phyloP scores from a whole-genome alignment of 2,329 filamentous ascomycete genomes.

The Calonectria pauciramosa region DNA sequence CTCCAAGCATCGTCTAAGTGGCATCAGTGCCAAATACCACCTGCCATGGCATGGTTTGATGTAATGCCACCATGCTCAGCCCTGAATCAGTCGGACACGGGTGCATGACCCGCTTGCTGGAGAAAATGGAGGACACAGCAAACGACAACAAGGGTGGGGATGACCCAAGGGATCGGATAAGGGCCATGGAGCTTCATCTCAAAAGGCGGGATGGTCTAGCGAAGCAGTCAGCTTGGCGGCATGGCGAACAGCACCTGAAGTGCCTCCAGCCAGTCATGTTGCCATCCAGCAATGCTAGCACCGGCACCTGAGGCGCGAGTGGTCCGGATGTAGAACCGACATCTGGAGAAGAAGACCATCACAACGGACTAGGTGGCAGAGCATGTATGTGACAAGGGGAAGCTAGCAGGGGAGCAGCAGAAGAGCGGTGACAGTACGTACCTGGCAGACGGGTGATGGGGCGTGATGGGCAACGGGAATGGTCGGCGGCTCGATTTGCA shows the following conservation, averaged over 20 bases:
- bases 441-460: conserved; percentile 12
- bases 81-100: background rate
- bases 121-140: background rate
- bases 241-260: conserved; percentile 18
- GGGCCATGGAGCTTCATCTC: conserved; percentile 14
- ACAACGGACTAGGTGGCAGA: conserved; percentile 14
- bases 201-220: conserved; percentile 27
- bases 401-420: conserved; percentile 26
- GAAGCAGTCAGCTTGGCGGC: conserved; percentile 25
- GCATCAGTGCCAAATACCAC: conserved; percentile 6
- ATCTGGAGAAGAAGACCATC: conserved; percentile 20
- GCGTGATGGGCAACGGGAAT: conserved; percentile 9
- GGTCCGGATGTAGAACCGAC: conserved; percentile 18
- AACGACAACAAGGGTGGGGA: background rate
- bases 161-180: conserved; percentile 17
- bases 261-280: conserved; percentile 17
- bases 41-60: background rate
- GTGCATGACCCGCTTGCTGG: background rate
- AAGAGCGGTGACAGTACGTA: conserved; percentile 42
- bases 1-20: background rate
- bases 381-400: conserved; percentile 12
- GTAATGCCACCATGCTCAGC: background rate
- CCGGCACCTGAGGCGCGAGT: conserved; percentile 23
- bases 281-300: conserved; percentile 4
- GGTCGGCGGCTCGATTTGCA: conserved; percentile 16